Percentiles rank a stretch among this genome's conserved stretches.
These are phyloP conservation scores for Xylaria castorea DNA, from an alignment of 495 filamentous ascomycete species.

Conservation along the genomic window DNA sequence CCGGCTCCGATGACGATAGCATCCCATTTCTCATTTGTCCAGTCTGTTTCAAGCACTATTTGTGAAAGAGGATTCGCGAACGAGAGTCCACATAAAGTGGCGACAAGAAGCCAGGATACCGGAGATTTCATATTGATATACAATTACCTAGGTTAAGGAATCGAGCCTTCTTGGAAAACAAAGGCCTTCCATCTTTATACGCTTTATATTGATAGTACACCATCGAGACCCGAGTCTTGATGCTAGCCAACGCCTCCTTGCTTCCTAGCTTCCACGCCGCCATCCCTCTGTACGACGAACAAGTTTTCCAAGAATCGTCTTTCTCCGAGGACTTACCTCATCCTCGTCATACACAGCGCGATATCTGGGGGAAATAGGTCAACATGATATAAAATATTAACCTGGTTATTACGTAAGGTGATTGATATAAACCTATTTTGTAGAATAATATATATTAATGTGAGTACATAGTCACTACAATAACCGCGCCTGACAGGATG, in stretches of 20 bases:
- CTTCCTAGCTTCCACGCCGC: not conserved
- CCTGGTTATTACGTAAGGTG: not conserved
- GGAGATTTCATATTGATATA: conserved; percentile 12
- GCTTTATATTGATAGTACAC: not conserved
- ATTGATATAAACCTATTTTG: not conserved
- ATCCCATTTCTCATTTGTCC: conserved; percentile 42
- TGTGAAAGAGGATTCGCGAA: not conserved
- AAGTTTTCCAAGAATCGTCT: not conserved
- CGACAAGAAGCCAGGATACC: not conserved
- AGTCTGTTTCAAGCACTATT: conserved; percentile 21
- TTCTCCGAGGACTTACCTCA: not conserved
- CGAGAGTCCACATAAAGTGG: not conserved
- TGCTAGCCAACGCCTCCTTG: not conserved
- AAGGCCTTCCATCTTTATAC: not conserved
- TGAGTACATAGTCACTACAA: not conserved
- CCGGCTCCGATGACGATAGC: conserved; percentile 82
- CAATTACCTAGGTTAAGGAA: not conserved
- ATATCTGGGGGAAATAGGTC: not conserved
- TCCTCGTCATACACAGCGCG: not conserved
- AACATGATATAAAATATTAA: not conserved
- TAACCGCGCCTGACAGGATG: not conserved
- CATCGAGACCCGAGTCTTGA: not conserved
- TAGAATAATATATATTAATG: not conserved
- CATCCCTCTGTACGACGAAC: not conserved
- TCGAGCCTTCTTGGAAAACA: not conserved